Percentiles rank a stretch among this genome's conserved stretches.
Evolutionary conservation across 73 alveolate species (phyloP).

Genomic region (Uronychia setigera): DNA sequence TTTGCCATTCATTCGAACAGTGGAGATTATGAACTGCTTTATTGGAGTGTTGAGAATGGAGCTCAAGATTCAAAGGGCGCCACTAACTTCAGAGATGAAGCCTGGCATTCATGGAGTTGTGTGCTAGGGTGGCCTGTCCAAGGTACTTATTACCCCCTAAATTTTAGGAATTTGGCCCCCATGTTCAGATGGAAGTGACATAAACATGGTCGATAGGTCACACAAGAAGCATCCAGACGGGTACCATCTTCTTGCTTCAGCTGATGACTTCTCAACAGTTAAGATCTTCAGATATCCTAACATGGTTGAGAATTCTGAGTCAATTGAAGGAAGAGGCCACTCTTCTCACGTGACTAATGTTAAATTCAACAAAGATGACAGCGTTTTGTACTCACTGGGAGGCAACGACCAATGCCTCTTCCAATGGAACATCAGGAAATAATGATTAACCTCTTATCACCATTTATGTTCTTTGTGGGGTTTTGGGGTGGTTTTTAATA

Average conservation of each 20-base stretch:
- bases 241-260: slow-evolving; percentile 84
- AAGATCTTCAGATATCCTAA: slow-evolving; percentile 91
- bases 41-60: slow-evolving; percentile 83
- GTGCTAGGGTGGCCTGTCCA: slow-evolving; percentile 97
- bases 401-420: slow-evolving; percentile 97
- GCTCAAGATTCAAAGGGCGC: slow-evolving; percentile 84
- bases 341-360: slow-evolving; percentile 90
- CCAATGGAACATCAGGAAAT: slow-evolving; percentile 78
- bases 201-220: slow-evolving; percentile 92
- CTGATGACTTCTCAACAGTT: slow-evolving; percentile 84
- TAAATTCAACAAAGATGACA: slow-evolving; percentile 87
- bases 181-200: slow-evolving; percentile 91
- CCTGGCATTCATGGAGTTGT: slow-evolving; percentile 94
- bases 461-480: slow-evolving; percentile 81
- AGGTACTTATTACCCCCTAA: slow-evolving; percentile 26
- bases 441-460: slow-evolving; percentile 73
- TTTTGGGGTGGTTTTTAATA: slow-evolving; percentile 77
- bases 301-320: slow-evolving; percentile 71
- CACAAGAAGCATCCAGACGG: slow-evolving; percentile 66
- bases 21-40: slow-evolving; percentile 89
- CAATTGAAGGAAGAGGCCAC: slow-evolving; percentile 82
- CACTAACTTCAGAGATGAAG: slow-evolving; percentile 83
- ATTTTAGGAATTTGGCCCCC: slow-evolving; percentile 83
- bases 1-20: slow-evolving; percentile 83
- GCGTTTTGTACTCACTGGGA: slow-evolving; percentile 86